Conservation (phyloP, 2,329 filamentous ascomycete genomes). For the Acrocalymma vagum region DNA sequence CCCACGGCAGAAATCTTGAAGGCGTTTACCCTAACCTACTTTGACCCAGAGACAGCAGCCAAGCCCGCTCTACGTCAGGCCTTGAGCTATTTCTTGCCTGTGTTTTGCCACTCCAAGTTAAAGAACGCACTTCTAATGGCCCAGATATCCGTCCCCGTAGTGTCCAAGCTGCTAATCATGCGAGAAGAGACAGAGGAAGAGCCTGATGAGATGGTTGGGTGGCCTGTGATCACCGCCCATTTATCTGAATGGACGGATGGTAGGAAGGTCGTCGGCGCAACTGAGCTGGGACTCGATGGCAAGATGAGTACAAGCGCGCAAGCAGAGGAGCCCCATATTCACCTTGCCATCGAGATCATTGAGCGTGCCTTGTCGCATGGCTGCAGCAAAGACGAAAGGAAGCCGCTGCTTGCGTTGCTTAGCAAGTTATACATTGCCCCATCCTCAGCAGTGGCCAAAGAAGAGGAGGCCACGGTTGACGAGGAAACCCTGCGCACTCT, state of each 20-base stretch:
- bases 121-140: slow-evolving; percentile 88
- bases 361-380: slow-evolving; percentile 74
- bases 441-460: slow-evolving; percentile 50
- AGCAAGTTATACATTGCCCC: slow-evolving; percentile 82
- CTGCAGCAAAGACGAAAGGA: slow-evolving; percentile 81
- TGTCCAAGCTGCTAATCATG: slow-evolving; percentile 72
- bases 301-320: slow-evolving; percentile 66
- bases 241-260: slow-evolving; percentile 96
- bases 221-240: slow-evolving; percentile 80
- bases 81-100: slow-evolving; percentile 91
- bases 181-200: slow-evolving; percentile 73
- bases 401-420: slow-evolving; percentile 69
- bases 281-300: slow-evolving; percentile 49
- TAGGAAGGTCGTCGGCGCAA: slow-evolving; percentile 74
- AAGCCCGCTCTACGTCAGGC: slow-evolving; percentile 88
- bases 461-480: slow-evolving; percentile 20
- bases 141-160: slow-evolving; percentile 73
- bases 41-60: slow-evolving; percentile 80
- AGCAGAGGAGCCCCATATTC: slow-evolving; percentile 81
- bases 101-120: slow-evolving; percentile 86
- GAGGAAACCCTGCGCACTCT: slow-evolving; percentile 40
- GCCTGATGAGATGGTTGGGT: slow-evolving; percentile 75
- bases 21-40: slow-evolving; percentile 85
- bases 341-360: slow-evolving; percentile 79
- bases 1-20: slow-evolving; percentile 76